Evolutionary conservation across 2,329 filamentous ascomycete species (phyloP), one percentile per base, ranked within the genome.

Genomic region (Apiospora pterosperma): DNA sequence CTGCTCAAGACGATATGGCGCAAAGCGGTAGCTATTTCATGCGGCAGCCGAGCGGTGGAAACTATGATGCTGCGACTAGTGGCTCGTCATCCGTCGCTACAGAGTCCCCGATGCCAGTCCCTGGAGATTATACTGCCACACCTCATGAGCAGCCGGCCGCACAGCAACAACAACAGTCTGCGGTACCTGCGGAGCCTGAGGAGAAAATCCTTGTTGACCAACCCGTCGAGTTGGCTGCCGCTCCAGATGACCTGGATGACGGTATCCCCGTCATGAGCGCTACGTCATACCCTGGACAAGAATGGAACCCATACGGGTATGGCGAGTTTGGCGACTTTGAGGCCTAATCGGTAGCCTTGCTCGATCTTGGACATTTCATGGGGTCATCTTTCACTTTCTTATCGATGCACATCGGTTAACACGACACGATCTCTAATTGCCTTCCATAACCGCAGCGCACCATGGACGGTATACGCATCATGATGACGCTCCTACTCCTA

Each of bases 281-380:
- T 2, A 84, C 82, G 3, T 82, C 78, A 66, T 88, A 86, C 69
- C 85, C 85, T 0, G 85, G 85, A 0, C 82, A 85, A 74, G 85
- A 87, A 70, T 88, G 85, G 84, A 78, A 79, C 59, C 82, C 82
- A 1, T 77, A 76, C 55, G 73, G 72, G 0, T 76, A 72, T 7
- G 75, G 75, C 11, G 75, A 76, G 64, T 76, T 76, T 66, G 73
- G 72, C 0, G 75, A 76, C 60, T 76, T 55, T 31, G 61, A 63
- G 8, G 48, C 25, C 12, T 55, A 31, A 55, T 8, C 16, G 28
- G n/a, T n/a, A n/a, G n/a, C n/a, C n/a, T n/a, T n/a, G n/a, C n/a
- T n/a, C n/a, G n/a, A n/a, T n/a, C n/a, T n/a, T n/a, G n/a, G n/a
- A n/a, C n/a, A n/a, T n/a, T n/a, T n/a, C n/a, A n/a, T n/a, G n/a